Evolutionary conservation across 306 rosid species (phyloP).

Genomic region (Hippophae rhamnoides): DNA sequence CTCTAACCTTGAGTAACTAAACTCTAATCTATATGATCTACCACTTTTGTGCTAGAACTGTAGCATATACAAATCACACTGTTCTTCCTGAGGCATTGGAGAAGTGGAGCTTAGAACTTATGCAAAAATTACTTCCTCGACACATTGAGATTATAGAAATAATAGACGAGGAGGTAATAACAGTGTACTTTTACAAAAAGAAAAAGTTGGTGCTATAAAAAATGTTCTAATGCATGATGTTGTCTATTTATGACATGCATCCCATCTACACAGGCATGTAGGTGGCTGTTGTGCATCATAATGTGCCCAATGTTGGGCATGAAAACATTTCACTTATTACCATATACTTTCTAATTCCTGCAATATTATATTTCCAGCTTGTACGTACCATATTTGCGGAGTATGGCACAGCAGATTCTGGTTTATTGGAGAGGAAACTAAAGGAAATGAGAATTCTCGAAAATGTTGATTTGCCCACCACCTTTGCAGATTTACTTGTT

Average conservation of each 20-base stretch:
- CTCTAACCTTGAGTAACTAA: constrained; percentile 14
- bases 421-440: constrained; percentile 56
- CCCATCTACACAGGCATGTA: too few relatives aligned
- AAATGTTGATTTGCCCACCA: constrained; percentile 73
- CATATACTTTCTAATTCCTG: constrained; percentile 23
- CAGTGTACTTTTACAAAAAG: background rate
- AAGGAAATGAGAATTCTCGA: constrained; percentile 88
- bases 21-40: constrained; percentile 20
- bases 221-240: too few relatives aligned
- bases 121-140: constrained; percentile 88
- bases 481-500: constrained; percentile 49
- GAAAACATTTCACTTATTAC: background rate
- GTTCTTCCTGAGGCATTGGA: constrained; percentile 99
- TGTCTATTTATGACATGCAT: too few relatives aligned
- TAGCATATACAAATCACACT: constrained; percentile 96
- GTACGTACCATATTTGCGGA: constrained; percentile 54
- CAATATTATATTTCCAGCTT: constrained; percentile 50
- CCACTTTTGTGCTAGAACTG: constrained; percentile 49
- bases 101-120: constrained; percentile 89
- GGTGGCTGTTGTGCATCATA: too few relatives aligned
- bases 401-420: constrained; percentile 54
- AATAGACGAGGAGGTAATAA: constrained; percentile 88
- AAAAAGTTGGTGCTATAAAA: too few relatives aligned
- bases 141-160: constrained; percentile 81
- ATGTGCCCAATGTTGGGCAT: too few relatives aligned